phyloP scores from a whole-genome alignment of 805 yeast species.

The Teunomyces tritomae region DNA sequence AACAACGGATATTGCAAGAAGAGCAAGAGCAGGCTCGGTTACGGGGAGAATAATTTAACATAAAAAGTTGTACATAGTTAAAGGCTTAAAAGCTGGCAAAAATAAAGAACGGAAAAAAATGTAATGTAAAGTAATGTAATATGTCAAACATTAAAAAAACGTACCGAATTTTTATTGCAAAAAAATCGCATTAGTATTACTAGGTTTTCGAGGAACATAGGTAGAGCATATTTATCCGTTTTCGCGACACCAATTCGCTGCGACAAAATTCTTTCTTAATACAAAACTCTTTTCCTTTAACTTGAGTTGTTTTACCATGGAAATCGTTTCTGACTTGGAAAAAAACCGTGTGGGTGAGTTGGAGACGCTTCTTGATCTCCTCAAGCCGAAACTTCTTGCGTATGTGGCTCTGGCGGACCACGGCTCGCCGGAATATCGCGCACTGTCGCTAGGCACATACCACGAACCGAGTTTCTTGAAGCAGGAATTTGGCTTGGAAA shows the following conservation, averaged over 20 bases:
- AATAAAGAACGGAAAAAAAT: not conserved
- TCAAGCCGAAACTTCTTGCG: slow-evolving; percentile 50
- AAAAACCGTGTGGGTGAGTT: slow-evolving; percentile 53
- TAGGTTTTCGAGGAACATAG: too few species aligned
- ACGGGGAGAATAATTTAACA: not conserved
- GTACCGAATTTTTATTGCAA: not conserved
- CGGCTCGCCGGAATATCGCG: slow-evolving; percentile 23
- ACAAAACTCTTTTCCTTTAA: not conserved
- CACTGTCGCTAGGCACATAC: slow-evolving; percentile 49
- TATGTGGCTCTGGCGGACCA: slow-evolving; percentile 52
- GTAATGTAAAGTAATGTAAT: not conserved
- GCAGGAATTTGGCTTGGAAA: slow-evolving; percentile 15
- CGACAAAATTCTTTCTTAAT: not conserved
- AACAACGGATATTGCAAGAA: slow-evolving; percentile 24
- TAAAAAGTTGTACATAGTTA: slow-evolving; percentile 1
- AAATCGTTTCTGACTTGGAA: slow-evolving; percentile 28
- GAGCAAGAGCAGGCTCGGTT: slow-evolving; percentile 16
- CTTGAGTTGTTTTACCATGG: not conserved
- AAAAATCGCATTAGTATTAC: not conserved
- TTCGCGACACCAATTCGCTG: too few species aligned
- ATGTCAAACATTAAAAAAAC: not conserved
- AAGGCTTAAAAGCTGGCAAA: too few species aligned
- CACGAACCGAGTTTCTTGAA: slow-evolving; percentile 51
- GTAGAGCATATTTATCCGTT: too few species aligned
- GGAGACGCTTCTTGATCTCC: slow-evolving; percentile 49